Conservation (phyloP, 2,329 filamentous ascomycete genomes). For the Alternaria angustiovoidea region DNA sequence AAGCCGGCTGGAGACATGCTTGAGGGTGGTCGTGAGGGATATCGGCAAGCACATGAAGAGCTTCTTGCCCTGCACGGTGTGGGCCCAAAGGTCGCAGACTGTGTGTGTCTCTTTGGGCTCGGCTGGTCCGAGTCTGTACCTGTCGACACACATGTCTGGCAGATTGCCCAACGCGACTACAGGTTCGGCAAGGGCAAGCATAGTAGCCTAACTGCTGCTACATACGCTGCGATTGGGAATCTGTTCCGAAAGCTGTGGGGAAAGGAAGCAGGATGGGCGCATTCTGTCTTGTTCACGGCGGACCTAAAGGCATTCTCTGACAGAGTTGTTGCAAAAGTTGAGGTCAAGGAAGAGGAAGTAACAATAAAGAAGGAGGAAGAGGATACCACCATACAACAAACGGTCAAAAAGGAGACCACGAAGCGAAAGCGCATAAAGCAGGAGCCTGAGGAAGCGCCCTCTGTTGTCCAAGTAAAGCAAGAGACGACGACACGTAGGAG, state of each 20-base stretch:
- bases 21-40: constrained; percentile 68
- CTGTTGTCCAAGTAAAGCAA: constrained; percentile 1
- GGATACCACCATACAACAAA: constrained; percentile 16
- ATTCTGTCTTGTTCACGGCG: constrained; percentile 94
- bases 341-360: constrained; percentile 57
- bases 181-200: constrained; percentile 84
- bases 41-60: constrained; percentile 80
- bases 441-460: neutral
- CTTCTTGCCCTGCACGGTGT: constrained; percentile 84
- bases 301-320: constrained; percentile 87
- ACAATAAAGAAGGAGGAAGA: constrained; percentile 42
- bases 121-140: constrained; percentile 96
- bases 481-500: constrained; percentile 6
- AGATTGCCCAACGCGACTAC: constrained; percentile 96
- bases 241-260: constrained; percentile 93
- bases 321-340: constrained; percentile 59
- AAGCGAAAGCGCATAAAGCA: constrained; percentile 15
- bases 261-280: constrained; percentile 93
- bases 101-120: constrained; percentile 93
- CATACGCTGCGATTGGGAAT: constrained; percentile 89
- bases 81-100: constrained; percentile 96
- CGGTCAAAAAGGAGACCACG: constrained; percentile 39
- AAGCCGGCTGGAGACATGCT: constrained; percentile 58
- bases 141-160: constrained; percentile 97
- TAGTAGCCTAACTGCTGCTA: constrained; percentile 85